Conservation (phyloP, 2,329 filamentous ascomycete species). For the Penicillium sp. region DNA sequence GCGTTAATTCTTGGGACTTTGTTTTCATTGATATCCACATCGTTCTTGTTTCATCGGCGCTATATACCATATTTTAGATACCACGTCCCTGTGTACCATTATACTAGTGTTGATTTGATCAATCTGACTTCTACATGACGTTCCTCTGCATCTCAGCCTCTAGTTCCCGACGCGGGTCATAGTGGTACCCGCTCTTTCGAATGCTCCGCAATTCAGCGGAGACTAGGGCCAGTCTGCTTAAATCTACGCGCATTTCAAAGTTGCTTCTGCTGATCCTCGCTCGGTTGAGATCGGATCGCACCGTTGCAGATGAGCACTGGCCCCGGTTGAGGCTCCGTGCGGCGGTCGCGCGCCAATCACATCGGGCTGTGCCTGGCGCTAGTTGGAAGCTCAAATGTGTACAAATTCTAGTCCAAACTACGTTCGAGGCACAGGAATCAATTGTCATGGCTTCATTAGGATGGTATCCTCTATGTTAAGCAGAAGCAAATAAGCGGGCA, state of each 20-base stretch:
- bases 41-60: neutral
- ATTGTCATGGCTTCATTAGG: slow-evolving; percentile 21
- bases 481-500: slow-evolving; percentile 6
- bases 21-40: slow-evolving; percentile 13
- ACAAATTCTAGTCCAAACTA: neutral
- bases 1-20: slow-evolving; percentile 1
- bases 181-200: neutral
- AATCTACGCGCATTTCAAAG: neutral
- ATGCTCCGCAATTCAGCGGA: slow-evolving; percentile 3
- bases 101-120: too few species aligned
- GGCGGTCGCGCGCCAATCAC: slow-evolving; percentile 9
- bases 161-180: too few species aligned
- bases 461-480: slow-evolving; percentile 14
- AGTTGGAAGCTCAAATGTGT: too few species aligned
- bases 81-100: too few species aligned
- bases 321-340: slow-evolving; percentile 4
- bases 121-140: too few species aligned
- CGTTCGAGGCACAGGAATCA: neutral
- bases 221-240: neutral
- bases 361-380: slow-evolving; percentile 1
- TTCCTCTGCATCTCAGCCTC: too few species aligned
- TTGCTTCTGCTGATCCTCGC: slow-evolving; percentile 6
- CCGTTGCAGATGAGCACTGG: slow-evolving; percentile 6
- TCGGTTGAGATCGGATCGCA: slow-evolving; percentile 1
- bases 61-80: neutral